phyloP scores from a whole-genome alignment of 306 rosid genomes.

The cucumber (Cucumis sativus) region Cucumber_9930_V3 NC_026656.2:23204501-23205000 shows the following conservation, averaged over 20 bases:
- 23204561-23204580: background rate
- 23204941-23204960: background rate
- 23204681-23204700: background rate
- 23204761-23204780: background rate
- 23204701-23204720: background rate
- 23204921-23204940: too few relatives aligned
- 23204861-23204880: too few relatives aligned
- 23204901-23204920: too few relatives aligned
- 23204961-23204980: background rate
- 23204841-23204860: too few relatives aligned
- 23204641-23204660: background rate
- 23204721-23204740: background rate
- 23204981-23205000: background rate
- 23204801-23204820: too few relatives aligned
- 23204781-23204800: too few relatives aligned
- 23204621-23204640: background rate
- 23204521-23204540: background rate
- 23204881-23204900: too few relatives aligned
- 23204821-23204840: too few relatives aligned
- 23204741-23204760: background rate
- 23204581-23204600: background rate
- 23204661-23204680: background rate
- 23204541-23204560: constrained; percentile 6
- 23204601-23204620: background rate
- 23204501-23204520: constrained; percentile 7